Evolutionary conservation across 129 eudicot genomes (phyloP).

Genomic region (Pseudognaphalium luteoalbum): DNA sequence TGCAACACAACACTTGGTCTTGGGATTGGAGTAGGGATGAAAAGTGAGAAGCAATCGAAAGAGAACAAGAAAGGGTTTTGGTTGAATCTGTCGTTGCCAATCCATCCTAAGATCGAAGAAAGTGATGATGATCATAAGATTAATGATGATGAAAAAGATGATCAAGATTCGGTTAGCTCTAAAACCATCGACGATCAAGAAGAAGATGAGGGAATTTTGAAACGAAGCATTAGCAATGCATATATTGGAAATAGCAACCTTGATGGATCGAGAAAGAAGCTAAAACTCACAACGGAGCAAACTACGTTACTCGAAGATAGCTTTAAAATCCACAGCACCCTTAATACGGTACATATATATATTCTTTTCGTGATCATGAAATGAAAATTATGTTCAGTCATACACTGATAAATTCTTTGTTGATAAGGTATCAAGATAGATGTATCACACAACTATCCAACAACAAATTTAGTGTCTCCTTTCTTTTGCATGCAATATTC

Average conservation of each 20-base stretch:
- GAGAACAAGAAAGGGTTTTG: slow-evolving; percentile 39
- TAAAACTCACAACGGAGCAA: slow-evolving; percentile 55
- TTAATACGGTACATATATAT: slow-evolving; percentile 36
- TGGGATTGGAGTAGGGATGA: slow-evolving; percentile 31
- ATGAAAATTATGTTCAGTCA: neutral
- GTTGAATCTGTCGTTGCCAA: slow-evolving; percentile 54
- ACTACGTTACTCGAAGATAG: slow-evolving; percentile 52
- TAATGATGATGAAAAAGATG: slow-evolving; percentile 21
- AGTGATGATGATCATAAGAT: slow-evolving; percentile 22
- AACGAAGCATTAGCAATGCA: slow-evolving; percentile 19
- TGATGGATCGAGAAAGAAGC: slow-evolving; percentile 46
- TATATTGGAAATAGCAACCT: slow-evolving; percentile 30
- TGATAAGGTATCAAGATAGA: neutral
- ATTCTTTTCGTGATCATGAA: neutral
- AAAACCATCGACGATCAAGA: slow-evolving; percentile 32
- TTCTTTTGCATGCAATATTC: neutral
- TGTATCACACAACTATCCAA: slow-evolving; percentile 16
- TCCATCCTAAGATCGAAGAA: slow-evolving; percentile 30
- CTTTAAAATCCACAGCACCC: slow-evolving; percentile 52
- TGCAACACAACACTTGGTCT: slow-evolving; percentile 53
- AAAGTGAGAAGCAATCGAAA: slow-evolving; percentile 22
- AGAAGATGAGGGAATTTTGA: slow-evolving; percentile 25
- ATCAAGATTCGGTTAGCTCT: slow-evolving; percentile 36
- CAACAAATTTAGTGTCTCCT: neutral
- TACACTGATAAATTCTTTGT: neutral